These are phyloP conservation scores for Pyrenophora seminiperda DNA, from an alignment of 2,329 filamentous ascomycete genomes.

Conservation along the genomic window DNA sequence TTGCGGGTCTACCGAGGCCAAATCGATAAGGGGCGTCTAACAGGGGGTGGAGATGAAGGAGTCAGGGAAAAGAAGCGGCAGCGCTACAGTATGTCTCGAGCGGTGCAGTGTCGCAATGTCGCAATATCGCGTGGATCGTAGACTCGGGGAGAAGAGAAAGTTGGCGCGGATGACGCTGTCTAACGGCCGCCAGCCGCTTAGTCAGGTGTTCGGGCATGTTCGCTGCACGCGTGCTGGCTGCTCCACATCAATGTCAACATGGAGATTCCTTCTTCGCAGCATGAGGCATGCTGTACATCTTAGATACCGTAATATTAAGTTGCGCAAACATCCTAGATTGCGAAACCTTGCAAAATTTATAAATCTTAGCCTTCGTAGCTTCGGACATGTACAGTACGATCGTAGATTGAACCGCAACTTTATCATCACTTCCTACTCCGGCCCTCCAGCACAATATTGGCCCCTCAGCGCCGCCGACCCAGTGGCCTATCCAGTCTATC, in stretches of 20 bases:
- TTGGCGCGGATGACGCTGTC: slow-evolving; percentile 24
- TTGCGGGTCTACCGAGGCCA: slow-evolving; percentile 5
- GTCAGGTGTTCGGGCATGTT: slow-evolving; percentile 5
- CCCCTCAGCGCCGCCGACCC: background rate
- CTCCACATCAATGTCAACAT: slow-evolving; percentile 3
- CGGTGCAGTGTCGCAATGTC: slow-evolving; percentile 19
- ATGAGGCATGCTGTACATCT: no score
- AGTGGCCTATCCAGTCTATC: background rate
- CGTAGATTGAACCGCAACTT: no score
- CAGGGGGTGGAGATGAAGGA: background rate
- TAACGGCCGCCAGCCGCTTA: slow-evolving; percentile 16
- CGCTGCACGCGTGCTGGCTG: background rate
- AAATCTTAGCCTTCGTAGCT: background rate
- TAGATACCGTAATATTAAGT: background rate
- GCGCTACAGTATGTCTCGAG: slow-evolving; percentile 14
- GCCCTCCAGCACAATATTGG: no score
- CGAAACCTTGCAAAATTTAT: background rate
- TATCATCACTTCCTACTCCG: no score
- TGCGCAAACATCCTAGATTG: background rate
- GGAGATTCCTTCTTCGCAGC: background rate
- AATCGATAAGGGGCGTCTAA: background rate
- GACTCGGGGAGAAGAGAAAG: slow-evolving; percentile 9
- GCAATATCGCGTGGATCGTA: slow-evolving; percentile 24
- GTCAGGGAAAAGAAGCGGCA: slow-evolving; percentile 1
- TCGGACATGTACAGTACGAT: background rate